Percentiles rank a stretch among this genome's conserved stretches.
Conservation (phyloP, 1,139 yeast genomes). For the Meyerozyma carpophila region DNA sequence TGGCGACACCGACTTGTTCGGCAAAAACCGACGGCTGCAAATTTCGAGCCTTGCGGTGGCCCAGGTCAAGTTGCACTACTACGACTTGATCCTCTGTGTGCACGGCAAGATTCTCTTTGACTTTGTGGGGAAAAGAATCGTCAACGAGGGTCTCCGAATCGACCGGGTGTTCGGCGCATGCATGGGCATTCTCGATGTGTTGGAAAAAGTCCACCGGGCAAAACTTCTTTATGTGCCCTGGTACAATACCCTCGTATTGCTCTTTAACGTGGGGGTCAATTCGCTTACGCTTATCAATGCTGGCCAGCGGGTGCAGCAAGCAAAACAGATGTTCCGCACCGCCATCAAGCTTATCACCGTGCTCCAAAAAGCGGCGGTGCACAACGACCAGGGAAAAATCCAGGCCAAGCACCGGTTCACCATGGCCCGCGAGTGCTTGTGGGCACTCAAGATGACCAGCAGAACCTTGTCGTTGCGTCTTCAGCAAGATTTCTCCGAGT, state of each 20-base stretch:
- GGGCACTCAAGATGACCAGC: conserved; percentile 58
- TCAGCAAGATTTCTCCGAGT: conserved; percentile 31
- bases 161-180: conserved; percentile 33
- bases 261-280: conserved; percentile 44
- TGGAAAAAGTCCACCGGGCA: conserved; percentile 29
- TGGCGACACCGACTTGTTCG: conserved; percentile 24
- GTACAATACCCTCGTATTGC: conserved; percentile 44
- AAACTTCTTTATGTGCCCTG: conserved; percentile 44
- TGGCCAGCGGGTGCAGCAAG: conserved; percentile 22
- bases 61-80: conserved; percentile 38
- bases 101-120: conserved; percentile 35
- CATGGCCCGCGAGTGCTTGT: conserved; percentile 59
- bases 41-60: conserved; percentile 18
- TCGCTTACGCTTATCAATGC: conserved; percentile 45
- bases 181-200: conserved; percentile 28
- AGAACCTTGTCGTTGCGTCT: conserved; percentile 45
- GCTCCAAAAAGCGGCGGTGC: conserved; percentile 27
- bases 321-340: conserved; percentile 21
- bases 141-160: conserved; percentile 28
- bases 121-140: conserved; percentile 28
- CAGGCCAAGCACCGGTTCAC: conserved; percentile 40
- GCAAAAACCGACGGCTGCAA: conserved; percentile 6
- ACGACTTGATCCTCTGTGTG: conserved; percentile 31
- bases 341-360: conserved; percentile 22
- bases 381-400: conserved; percentile 27